Conservation (phyloP, 2,329 filamentous ascomycete genomes). For the Alternaria longipes region DNA sequence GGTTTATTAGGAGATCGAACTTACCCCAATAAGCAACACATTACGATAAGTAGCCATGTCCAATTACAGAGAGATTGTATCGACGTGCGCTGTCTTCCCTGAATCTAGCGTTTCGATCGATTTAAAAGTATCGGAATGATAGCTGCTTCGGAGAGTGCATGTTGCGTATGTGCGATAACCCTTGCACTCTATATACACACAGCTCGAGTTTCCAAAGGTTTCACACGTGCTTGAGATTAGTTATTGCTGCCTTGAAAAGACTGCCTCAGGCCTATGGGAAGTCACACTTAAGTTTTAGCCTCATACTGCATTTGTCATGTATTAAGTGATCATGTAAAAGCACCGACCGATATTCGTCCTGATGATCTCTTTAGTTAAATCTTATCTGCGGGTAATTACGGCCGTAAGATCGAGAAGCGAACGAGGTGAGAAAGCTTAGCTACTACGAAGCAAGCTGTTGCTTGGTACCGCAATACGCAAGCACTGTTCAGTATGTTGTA, state of each 20-base stretch:
- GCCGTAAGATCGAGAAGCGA: background rate
- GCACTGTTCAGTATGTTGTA: background rate
- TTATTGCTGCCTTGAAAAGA: background rate
- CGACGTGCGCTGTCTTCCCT: background rate
- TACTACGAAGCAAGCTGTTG: background rate
- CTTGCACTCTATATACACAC: background rate
- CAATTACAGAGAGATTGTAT: background rate
- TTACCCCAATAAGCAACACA: background rate
- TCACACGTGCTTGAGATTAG: background rate
- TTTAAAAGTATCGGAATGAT: background rate
- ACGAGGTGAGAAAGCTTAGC: background rate
- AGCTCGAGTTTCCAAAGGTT: background rate
- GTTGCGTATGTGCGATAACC: background rate
- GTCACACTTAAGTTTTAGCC: background rate
- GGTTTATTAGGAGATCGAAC: background rate
- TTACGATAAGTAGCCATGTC: background rate
- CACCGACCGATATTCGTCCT: background rate
- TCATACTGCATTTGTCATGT: background rate
- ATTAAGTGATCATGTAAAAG: background rate
- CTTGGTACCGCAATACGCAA: background rate
- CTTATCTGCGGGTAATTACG: background rate
- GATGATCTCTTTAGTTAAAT: background rate
- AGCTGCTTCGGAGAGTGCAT: background rate
- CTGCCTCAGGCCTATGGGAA: background rate
- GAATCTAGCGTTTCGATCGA: background rate